Evolutionary conservation across 1,284 basidiomycete species (phyloP).

Genomic region (Prillingera fragicola): DNA sequence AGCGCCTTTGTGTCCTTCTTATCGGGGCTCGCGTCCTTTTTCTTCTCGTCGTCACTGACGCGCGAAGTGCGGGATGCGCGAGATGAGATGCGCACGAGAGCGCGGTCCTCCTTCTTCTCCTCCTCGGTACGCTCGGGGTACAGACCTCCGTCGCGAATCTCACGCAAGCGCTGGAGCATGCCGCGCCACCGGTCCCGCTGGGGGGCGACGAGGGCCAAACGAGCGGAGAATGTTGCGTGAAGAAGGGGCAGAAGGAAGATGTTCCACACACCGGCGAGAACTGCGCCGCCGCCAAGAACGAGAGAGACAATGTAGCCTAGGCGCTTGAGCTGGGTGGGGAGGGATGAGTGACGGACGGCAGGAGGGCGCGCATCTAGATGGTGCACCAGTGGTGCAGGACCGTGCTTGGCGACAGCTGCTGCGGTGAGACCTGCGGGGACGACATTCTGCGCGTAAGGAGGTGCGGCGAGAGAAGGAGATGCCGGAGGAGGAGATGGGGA

Average conservation of each 20-base stretch:
- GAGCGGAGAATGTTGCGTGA: slow-evolving; percentile 42
- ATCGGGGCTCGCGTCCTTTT: neutral
- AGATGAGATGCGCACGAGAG: neutral
- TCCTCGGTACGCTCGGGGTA: slow-evolving; percentile 13
- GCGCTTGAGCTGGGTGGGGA: slow-evolving; percentile 27
- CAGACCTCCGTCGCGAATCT: slow-evolving; percentile 17
- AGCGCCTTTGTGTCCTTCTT: slow-evolving; percentile 1
- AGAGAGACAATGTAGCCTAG: slow-evolving; percentile 39
- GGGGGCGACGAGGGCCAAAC: slow-evolving; percentile 36
- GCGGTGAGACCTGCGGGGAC: neutral
- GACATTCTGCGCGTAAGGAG: neutral
- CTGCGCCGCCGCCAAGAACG: slow-evolving; percentile 33
- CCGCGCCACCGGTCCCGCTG: slow-evolving; percentile 25
- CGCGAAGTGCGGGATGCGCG: neutral
- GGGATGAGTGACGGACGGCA: slow-evolving; percentile 3
- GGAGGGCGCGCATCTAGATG: slow-evolving; percentile 7
- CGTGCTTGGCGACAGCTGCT: slow-evolving; percentile 1
- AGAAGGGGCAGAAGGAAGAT: slow-evolving; percentile 42
- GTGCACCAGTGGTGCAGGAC: slow-evolving; percentile 1
- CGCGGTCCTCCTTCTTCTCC: slow-evolving; percentile 1
- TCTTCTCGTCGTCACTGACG: neutral
- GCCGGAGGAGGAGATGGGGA: neutral
- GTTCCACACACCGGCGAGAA: slow-evolving; percentile 38
- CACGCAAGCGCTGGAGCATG: slow-evolving; percentile 19
- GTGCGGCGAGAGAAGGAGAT: neutral